These are phyloP conservation scores for Globisporangium heterothallicum DNA, from an alignment of 352 stramenopile species.

Conservation along the genomic window DNA sequence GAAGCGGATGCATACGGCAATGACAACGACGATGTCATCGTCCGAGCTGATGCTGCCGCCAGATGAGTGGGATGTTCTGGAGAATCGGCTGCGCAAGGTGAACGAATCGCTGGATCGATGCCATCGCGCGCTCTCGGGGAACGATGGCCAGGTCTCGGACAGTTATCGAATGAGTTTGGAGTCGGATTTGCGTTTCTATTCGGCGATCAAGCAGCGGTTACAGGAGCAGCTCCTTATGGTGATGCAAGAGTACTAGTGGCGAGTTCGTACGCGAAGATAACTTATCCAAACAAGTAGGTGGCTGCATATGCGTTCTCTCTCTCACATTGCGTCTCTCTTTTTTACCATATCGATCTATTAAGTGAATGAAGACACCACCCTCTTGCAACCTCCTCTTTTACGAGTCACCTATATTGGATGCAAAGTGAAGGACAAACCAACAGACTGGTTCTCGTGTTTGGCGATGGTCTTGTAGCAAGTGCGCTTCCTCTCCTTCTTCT, in stretches of 20 bases:
- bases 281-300: conserved; percentile 4
- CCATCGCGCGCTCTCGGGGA: conserved; percentile 38
- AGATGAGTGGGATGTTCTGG: conserved; percentile 63
- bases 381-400: too few species aligned
- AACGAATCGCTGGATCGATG: conserved; percentile 69
- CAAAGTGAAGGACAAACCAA: too few species aligned
- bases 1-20: conserved; percentile 46
- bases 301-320: not conserved
- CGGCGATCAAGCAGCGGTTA: conserved; percentile 65
- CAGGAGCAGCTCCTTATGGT: conserved; percentile 66
- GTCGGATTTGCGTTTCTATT: conserved; percentile 61
- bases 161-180: conserved; percentile 57
- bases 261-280: not conserved
- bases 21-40: conserved; percentile 25
- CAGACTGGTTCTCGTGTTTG: too few species aligned
- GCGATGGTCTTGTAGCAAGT: too few species aligned
- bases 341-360: too few species aligned
- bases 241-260: conserved; percentile 39
- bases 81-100: conserved; percentile 54
- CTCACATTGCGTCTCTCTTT: too few species aligned
- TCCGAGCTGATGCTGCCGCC: conserved; percentile 41
- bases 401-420: too few species aligned
- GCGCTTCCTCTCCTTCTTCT: too few species aligned
- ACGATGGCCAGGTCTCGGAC: conserved; percentile 41
- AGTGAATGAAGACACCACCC: too few species aligned